Base-by-base conservation (phyloP, 768 basidiomycete species). In the Lactarius quietus region DNA sequence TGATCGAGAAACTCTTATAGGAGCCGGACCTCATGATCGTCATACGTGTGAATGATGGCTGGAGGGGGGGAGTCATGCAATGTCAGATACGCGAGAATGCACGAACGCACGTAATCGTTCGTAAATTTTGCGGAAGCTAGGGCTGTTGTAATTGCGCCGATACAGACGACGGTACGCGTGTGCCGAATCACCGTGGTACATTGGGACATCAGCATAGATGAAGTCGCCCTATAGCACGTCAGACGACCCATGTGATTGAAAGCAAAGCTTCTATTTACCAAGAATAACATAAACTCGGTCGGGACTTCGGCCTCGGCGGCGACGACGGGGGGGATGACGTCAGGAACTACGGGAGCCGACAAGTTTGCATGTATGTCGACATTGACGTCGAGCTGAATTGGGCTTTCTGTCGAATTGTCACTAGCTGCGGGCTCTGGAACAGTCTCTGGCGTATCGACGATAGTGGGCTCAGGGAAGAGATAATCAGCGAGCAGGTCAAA, bases 201-300 rank as follows among this genome's bases (percentile, higher is more conserved):
- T 57, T 6, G 90, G 89, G 2, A 88, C 84, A 69, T 91, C 89
- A 2, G 86, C 86, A 68, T 91, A 90, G 67, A 92, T 86, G 66
- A 87, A 88, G 71, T 91, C 89, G 6, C 89, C 89, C 57, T 66
- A 38, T 23, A 23, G 51, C 36, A 17, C 29, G 52, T 66, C 61
- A 66, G 38, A n/a, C 6, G 31, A 48, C n/a, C 18, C 0, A 5
- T 8, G 3, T 23, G 41, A 18, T 29, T 17, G 51, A 17, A 31
- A 48, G 28, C 14, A 17, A 38, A 31, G 26, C 1, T 2, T 5
- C 36, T n/a, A 17, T 33, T n/a, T 54, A 66, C 65, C 57, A 91
- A 75, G 73, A 90, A 84, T 7, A 90, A 71, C 74, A 90, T 74
- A 69, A 90, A 92, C 59, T 85, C 85, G 6, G 81, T 75, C 4